Evolutionary conservation across 2,329 filamentous ascomycete species (phyloP), one percentile per base, ranked within the genome.

Genomic region (Fusarium protoensiforme): DNA sequence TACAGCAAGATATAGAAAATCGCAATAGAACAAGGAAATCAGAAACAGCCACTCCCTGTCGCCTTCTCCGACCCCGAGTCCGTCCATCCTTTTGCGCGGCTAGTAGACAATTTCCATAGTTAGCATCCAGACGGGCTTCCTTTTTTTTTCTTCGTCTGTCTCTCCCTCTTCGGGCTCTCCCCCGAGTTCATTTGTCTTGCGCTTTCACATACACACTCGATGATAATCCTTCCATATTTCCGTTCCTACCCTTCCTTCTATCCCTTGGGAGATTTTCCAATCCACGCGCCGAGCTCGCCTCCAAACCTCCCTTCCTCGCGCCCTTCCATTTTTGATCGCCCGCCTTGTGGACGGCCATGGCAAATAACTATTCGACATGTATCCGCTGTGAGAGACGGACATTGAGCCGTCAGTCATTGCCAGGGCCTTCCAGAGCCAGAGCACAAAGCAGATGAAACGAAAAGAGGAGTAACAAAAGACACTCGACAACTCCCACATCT

Each of bases 401-500:
- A 35, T 43, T 29, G 39, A 65, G 29, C 43, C 35, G 43, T 22
- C 41, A 39, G 64, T 48, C 31, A 33, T 39, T 46, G 41, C 16
- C 53, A 63, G 48, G 60, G 53, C 67, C 38, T n/a, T 24, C 39
- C 27, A 36, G 54, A 66, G 51, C 64, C 33, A 39, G 38, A 72
- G 60, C 64, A 68, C 71, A 73, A 68, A 65, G 63, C 46, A 57
- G 53, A 64, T 39, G 57, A 46, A 48, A 71, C 51, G 63, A 43
- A 18, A 64, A 59, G n/a, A 53, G 64, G 67, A 73, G 67, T 65
- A 64, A 27, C 54, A 70, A 70, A 64, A 75, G 74, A 71, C 68
- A 72, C 66, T 75, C 62, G 67, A 75, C 72, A 79, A 78, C 76
- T 78, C 78, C 77, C 65, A 77, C 76, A 78, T 69, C 71, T 74